Conservation (phyloP, 345 rosid species). For the Aquilaria yunnanensis region DNA sequence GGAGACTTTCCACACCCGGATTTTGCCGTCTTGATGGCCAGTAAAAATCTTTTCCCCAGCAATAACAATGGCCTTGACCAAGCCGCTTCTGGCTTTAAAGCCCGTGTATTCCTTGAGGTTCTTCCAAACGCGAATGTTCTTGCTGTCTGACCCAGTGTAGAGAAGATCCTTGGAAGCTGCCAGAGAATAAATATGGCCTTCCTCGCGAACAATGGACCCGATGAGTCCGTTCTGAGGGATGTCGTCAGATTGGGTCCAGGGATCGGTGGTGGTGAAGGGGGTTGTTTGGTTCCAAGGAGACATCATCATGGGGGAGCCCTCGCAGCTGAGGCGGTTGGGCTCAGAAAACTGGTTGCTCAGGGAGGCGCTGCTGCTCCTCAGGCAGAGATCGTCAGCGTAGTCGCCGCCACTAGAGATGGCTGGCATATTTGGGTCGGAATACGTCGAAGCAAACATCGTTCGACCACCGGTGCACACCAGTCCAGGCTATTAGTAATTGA, state of each 20-base stretch:
- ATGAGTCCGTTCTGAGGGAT: conserved; percentile 56
- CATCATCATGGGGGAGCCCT: conserved; percentile 95
- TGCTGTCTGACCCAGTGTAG: conserved; percentile 94
- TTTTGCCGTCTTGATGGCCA: conserved; percentile 96
- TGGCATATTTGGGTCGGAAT: conserved; percentile 47
- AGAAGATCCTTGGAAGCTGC: conserved; percentile 81
- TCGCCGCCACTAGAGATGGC: conserved; percentile 8
- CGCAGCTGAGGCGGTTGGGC: conserved; percentile 59
- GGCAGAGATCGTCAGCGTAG: conserved; percentile 31
- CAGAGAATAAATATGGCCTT: conserved; percentile 89
- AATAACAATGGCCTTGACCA: conserved; percentile 84
- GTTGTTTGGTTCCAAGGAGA: conserved; percentile 90
- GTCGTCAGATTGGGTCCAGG: conserved; percentile 45
- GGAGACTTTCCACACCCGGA: conserved; percentile 79
- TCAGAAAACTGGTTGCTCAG: conserved; percentile 42
- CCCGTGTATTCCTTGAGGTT: conserved; percentile 78
- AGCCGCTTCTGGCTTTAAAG: conserved; percentile 85
- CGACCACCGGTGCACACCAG: no score
- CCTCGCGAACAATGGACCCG: conserved; percentile 87
- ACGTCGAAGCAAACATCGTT: neutral
- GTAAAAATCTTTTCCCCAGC: conserved; percentile 80
- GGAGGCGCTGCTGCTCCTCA: conserved; percentile 80
- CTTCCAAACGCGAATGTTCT: conserved; percentile 97
- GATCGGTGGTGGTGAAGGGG: conserved; percentile 31
- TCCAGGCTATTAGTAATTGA: no score